Percentiles rank a stretch among this genome's conserved stretches.
Evolutionary conservation across 2,329 filamentous ascomycete species (phyloP).

Genomic region (Nakataea oryzae): DNA sequence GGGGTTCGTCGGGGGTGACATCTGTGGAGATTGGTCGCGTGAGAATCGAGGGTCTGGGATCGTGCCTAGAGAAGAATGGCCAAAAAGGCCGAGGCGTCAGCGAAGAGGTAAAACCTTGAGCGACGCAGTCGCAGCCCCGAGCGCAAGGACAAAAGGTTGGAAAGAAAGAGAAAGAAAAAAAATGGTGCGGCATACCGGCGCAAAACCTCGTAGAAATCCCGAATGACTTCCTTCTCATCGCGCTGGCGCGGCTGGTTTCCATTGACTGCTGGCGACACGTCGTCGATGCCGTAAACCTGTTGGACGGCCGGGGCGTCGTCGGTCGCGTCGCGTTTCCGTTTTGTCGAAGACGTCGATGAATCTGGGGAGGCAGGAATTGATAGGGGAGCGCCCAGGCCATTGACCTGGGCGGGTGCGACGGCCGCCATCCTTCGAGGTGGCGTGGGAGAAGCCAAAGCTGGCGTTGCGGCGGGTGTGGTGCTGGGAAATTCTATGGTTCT

Average conservation of each 20-base stretch:
- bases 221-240: slow-evolving; percentile 25
- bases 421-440: slow-evolving; percentile 17
- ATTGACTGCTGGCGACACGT: slow-evolving; percentile 14
- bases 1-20: slow-evolving; percentile 36
- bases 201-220: slow-evolving; percentile 30
- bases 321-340: slow-evolving; percentile 48
- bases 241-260: not conserved
- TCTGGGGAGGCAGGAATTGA: slow-evolving; percentile 16
- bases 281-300: slow-evolving; percentile 13
- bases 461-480: not conserved
- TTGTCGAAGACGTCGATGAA: slow-evolving; percentile 23
- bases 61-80: slow-evolving; percentile 30
- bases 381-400: slow-evolving; percentile 16
- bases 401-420: slow-evolving; percentile 17
- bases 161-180: slow-evolving; percentile 5
- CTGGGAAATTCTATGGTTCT: not conserved
- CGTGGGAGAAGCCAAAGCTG: not conserved
- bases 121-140: not conserved
- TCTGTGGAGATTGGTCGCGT: slow-evolving; percentile 38
- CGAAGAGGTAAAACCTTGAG: not conserved
- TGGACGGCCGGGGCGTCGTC: slow-evolving; percentile 20
- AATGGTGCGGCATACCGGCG: slow-evolving; percentile 25
- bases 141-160: slow-evolving; percentile 1
- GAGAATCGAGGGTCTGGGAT: slow-evolving; percentile 42
- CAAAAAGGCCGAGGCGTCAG: not conserved